A percentile compares a stretch with the other conserved stretches of the same genome.
phyloP scores from a whole-genome alignment of 768 basidiomycete species.

The Sporobolomyces roseus region DNA sequence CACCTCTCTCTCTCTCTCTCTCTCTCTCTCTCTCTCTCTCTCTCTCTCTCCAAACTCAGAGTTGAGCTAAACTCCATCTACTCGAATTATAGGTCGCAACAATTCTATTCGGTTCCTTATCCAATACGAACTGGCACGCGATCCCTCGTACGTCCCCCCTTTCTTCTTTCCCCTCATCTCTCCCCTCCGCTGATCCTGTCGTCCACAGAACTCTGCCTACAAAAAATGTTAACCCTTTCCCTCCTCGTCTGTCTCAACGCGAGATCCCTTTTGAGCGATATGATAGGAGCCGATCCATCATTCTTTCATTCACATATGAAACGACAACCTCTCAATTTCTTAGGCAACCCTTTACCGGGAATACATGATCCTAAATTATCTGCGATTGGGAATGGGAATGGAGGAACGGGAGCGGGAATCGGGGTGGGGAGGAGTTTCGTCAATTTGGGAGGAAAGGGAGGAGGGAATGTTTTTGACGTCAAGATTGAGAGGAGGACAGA shows the following conservation, averaged over 20 bases:
- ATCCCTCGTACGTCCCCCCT: slow-evolving; percentile 8
- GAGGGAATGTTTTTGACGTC: not conserved
- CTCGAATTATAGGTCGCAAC: slow-evolving; percentile 16
- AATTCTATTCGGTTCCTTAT: slow-evolving; percentile 16
- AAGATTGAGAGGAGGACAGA: not conserved
- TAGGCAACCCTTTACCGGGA: too few relatives aligned
- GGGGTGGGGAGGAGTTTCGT: not conserved
- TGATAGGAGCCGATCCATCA: slow-evolving; percentile 15
- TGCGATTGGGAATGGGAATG: too few relatives aligned
- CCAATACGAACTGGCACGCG: slow-evolving; percentile 22
- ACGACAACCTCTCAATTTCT: not conserved
- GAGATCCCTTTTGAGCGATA: slow-evolving; percentile 16
- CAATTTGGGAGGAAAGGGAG: not conserved
- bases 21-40: too few relatives aligned
- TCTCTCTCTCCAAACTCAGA: not conserved
- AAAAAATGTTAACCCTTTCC: not conserved
- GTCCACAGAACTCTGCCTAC: not conserved
- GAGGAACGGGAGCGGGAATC: too few relatives aligned
- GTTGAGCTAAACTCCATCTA: too few relatives aligned
- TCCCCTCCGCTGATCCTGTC: not conserved
- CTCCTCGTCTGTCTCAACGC: slow-evolving; percentile 28
- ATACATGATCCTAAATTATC: too few relatives aligned
- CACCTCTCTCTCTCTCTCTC: too few relatives aligned
- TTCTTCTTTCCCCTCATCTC: not conserved
- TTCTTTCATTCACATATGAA: slow-evolving; percentile 10